Conservation (phyloP, 2,329 filamentous ascomycete species). For the Apiospora aurea region DNA sequence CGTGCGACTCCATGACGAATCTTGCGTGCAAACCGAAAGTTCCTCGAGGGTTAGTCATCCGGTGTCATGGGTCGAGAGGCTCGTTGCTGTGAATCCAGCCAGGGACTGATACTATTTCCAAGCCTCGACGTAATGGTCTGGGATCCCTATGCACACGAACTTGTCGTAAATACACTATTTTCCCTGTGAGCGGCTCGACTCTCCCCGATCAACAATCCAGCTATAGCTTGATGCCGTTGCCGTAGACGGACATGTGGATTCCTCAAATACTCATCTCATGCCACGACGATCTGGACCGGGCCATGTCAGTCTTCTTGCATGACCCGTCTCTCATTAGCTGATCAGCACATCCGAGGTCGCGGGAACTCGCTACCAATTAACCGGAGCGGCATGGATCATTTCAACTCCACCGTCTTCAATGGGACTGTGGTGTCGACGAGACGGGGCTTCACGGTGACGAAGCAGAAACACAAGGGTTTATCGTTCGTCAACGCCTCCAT, state of each 20-base stretch:
- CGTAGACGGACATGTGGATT: background rate
- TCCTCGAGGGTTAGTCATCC: background rate
- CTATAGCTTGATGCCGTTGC: background rate
- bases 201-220: background rate
- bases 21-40: background rate
- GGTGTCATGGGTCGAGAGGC: background rate
- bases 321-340: slow-evolving; percentile 9
- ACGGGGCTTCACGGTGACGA: slow-evolving; percentile 48
- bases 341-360: background rate
- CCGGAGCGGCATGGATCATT: slow-evolving; percentile 45
- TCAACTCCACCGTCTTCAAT: slow-evolving; percentile 46
- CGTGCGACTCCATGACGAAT: background rate
- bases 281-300: slow-evolving; percentile 11
- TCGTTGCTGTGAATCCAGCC: background rate
- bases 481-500: slow-evolving; percentile 47
- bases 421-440: slow-evolving; percentile 47
- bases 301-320: background rate
- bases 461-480: slow-evolving; percentile 48
- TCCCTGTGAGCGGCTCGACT: background rate
- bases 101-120: background rate
- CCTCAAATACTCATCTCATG: background rate
- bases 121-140: background rate
- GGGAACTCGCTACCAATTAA: background rate
- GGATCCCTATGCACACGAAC: background rate
- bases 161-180: background rate